These are phyloP conservation scores for Berberis vulgaris DNA, from an alignment of 164 flowering plant species.

Conservation along the genomic window DNA sequence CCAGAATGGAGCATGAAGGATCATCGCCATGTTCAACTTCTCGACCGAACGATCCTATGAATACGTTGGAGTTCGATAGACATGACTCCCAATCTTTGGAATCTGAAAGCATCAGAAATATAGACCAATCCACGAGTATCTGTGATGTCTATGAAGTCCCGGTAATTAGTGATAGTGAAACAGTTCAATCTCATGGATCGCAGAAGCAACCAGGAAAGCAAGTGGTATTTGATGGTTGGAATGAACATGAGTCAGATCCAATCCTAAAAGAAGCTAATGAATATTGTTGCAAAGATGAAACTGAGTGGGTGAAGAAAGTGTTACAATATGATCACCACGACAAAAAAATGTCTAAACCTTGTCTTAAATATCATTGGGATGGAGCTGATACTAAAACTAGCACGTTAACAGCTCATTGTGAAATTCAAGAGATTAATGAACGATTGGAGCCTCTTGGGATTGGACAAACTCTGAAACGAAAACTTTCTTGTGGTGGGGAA, in stretches of 20 bases:
- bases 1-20: slow-evolving; percentile 7
- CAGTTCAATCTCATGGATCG: neutral
- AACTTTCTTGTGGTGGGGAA: slow-evolving; percentile 23
- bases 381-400: slow-evolving; percentile 10
- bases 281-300: slow-evolving; percentile 16
- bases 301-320: slow-evolving; percentile 20
- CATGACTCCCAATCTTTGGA: slow-evolving; percentile 1
- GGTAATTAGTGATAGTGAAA: slow-evolving; percentile 13
- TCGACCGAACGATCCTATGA: slow-evolving; percentile 5
- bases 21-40: slow-evolving; percentile 5
- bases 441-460: slow-evolving; percentile 43
- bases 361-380: slow-evolving; percentile 13
- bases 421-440: slow-evolving; percentile 28
- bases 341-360: slow-evolving; percentile 10
- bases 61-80: neutral
- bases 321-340: slow-evolving; percentile 14
- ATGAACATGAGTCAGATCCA: slow-evolving; percentile 26
- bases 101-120: slow-evolving; percentile 12
- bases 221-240: slow-evolving; percentile 16
- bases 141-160: slow-evolving; percentile 77
- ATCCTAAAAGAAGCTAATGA: slow-evolving; percentile 9
- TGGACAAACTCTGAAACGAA: slow-evolving; percentile 27
- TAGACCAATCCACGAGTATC: slow-evolving; percentile 19
- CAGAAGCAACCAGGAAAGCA: slow-evolving; percentile 16
- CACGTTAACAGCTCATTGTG: slow-evolving; percentile 17